phyloP scores from a whole-genome alignment of 805 yeast species.

The Hermanozyma aechmeae region DNA sequence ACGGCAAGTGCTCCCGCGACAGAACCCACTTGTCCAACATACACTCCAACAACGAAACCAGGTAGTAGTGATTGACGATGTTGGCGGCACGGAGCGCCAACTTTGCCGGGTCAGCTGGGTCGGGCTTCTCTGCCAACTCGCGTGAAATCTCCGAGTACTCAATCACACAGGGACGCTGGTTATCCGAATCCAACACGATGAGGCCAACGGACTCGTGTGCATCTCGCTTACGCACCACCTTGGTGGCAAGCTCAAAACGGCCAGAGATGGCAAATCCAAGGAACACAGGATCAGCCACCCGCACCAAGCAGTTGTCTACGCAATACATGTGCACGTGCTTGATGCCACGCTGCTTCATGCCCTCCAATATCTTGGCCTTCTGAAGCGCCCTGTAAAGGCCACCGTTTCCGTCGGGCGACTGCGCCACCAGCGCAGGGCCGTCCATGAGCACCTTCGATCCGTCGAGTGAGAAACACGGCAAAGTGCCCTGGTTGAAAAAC shows the following conservation, averaged over 20 bases:
- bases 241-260: conserved; percentile 72
- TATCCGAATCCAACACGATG: conserved; percentile 58
- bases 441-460: conserved; percentile 67
- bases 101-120: conserved; percentile 40
- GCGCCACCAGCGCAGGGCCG: conserved; percentile 46
- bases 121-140: conserved; percentile 61
- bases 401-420: conserved; percentile 98
- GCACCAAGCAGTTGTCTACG: conserved; percentile 88
- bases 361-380: conserved; percentile 55
- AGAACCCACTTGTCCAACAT: conserved; percentile 64
- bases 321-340: conserved; percentile 94
- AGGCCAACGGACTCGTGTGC: conserved; percentile 87
- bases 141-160: conserved; percentile 86
- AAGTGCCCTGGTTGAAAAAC: conserved; percentile 90
- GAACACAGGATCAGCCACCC: conserved; percentile 86
- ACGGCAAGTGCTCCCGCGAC: conserved; percentile 65
- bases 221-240: conserved; percentile 87
- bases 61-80: conserved; percentile 93
- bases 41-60: conserved; percentile 57
- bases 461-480: conserved; percentile 73
- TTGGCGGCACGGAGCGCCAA: conserved; percentile 86
- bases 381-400: conserved; percentile 83
- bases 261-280: conserved; percentile 75
- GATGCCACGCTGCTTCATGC: conserved; percentile 58
- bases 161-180: conserved; percentile 73